Evolutionary conservation across 495 filamentous ascomycete species (phyloP), one percentile per base, ranked within the genome.

Genomic region (Talaromyces proteolyticus): DNA sequence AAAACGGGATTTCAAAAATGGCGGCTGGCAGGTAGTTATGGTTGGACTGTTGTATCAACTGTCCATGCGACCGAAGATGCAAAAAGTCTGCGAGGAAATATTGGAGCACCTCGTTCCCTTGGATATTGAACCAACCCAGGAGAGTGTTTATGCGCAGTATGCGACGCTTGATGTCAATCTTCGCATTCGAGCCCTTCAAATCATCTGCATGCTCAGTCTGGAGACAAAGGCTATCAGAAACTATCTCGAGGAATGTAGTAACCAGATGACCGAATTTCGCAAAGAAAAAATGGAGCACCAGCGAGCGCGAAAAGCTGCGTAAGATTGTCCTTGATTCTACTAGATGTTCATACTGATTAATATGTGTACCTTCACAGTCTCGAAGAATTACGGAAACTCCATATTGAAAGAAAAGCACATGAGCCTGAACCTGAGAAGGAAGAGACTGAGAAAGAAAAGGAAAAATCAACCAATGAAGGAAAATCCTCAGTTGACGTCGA

Each of bases 251-350:
- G 83, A 91, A 53, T 94, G 90, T 66, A 86, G 83, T 42, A 86
- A 90, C 53, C 82, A 87, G 50, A 96, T 96, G 94, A 98, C 93
- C 3, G 81, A 80, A 38, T 86, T 90, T 59, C 79, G 93, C 17
- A 98, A 97, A 66, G 87, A 94, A 64, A 97, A 95, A 68, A 96
- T 95, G 49, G 88, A 95, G 55, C 85, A 82, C 61, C 93, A 97
- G 64, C 79, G 89, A 50, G 77, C 84, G 47, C 81, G 87, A 57
- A 96, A 93, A 63, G 74, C 77, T 64, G 76, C 79, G 91, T 96
- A 80, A 74, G 91, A 86, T 23, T 11, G 22, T 41, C 21, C n/a
- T 48, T 39, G 20, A 10, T 53, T 51, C 12, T 16, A 25, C 53
- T n/a, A 29, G 41, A 50, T 42, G 46, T 16, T 14, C 57, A 47